Evolutionary conservation across 805 yeast genomes (phyloP), one percentile per base, ranked within the genome.

Genomic region (Lachancea quebecensis): DNA sequence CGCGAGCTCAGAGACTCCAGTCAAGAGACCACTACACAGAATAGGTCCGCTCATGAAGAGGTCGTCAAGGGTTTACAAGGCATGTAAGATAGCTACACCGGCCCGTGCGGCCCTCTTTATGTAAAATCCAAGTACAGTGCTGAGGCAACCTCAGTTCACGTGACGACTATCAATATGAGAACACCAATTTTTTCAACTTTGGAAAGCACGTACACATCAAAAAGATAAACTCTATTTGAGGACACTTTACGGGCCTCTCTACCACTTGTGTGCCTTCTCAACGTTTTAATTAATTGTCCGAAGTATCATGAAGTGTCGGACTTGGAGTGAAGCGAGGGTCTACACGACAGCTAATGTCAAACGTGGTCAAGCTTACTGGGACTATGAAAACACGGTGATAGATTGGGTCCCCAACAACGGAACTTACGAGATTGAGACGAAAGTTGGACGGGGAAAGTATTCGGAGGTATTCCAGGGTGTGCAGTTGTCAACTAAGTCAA

Each of bases 391-490:
- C 50, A 69, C 74, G 31, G 68, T 72, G 10, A 74, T 82, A 29
- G 73, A 73, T 36, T 82, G 86, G 86, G 82, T 85, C 2, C 59
- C 71, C 6, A 74, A 75, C 45, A 74, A 63, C 42, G 66, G 67
- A 42, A 68, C 78, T 57, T 84, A 83, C 60, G 97, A 90, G 63
- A 84, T 90, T 49, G 77, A 85, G 44, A 74, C 75, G 50, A 87
- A 89, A 66, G 82, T 90, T 15, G 97, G 97, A 11, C 76, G 96
- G 46, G 97, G 97, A 21, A 90, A 87, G 69, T 90, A 89, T 67
- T 83, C 95, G n/a, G 97, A 90, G 65, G 97, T 90, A 28, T 90
- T 90, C 62, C 84, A 81, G 61, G 96, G 96, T 27, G 74, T 82
- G 37, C 82, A 85, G 59, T 70, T 85, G 41, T 71, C 77, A 44